A percentile compares a stretch with the other conserved stretches of the same genome.
phyloP scores from a whole-genome alignment of 345 rosid species.

The Gossypium raimondii region DNA sequence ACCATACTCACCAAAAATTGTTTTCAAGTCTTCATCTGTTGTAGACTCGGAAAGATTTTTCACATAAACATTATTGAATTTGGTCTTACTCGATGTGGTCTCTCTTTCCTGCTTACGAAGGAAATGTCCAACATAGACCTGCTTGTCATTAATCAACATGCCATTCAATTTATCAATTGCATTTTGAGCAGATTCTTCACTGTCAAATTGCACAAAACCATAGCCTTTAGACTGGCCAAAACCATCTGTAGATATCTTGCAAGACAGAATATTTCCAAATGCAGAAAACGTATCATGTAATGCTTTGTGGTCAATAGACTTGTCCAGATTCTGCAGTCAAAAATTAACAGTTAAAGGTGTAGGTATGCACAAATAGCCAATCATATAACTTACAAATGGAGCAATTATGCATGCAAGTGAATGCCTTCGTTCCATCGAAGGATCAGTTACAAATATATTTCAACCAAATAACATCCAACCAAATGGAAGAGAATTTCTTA shows the following conservation, averaged over 20 bases:
- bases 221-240: constrained; percentile 94
- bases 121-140: constrained; percentile 88
- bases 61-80: constrained; percentile 73
- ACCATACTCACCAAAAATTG: constrained; percentile 73
- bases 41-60: constrained; percentile 66
- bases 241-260: constrained; percentile 77
- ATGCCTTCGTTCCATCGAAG: background rate
- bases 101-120: constrained; percentile 89
- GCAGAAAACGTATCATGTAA: constrained; percentile 78
- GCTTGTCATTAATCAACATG: constrained; percentile 89
- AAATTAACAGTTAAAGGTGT: background rate
- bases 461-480: background rate
- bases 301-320: constrained; percentile 81
- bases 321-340: constrained; percentile 66
- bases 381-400: background rate
- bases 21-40: constrained; percentile 67
- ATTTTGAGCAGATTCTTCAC: constrained; percentile 73
- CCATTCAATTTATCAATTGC: constrained; percentile 82
- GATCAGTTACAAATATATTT: background rate
- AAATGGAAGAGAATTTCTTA: background rate
- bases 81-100: constrained; percentile 35
- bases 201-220: constrained; percentile 88
- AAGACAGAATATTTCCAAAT: constrained; percentile 80
- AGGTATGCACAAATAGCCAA: background rate
- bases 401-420: background rate